These are phyloP conservation scores for Boletus sp. DNA, from an alignment of 768 basidiomycete genomes.

Conservation along the genomic window DNA sequence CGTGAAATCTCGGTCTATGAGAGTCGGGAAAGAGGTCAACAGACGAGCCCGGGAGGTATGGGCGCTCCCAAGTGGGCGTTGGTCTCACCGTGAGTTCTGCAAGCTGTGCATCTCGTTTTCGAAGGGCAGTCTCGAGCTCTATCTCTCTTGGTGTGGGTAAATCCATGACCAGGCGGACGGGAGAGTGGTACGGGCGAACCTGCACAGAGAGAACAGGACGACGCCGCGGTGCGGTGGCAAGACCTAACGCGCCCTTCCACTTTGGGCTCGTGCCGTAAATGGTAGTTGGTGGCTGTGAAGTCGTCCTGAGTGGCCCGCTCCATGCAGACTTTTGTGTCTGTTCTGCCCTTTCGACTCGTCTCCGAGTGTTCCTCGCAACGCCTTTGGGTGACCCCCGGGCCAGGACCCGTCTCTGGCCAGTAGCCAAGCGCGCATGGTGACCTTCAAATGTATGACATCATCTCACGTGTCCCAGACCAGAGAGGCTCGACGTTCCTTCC, in stretches of 20 bases:
- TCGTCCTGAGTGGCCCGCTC: neutral
- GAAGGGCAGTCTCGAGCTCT: slow-evolving; percentile 76
- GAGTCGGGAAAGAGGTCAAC: slow-evolving; percentile 14
- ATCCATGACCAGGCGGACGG: slow-evolving; percentile 46
- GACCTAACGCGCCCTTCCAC: slow-evolving; percentile 25
- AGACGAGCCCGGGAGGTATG: slow-evolving; percentile 14
- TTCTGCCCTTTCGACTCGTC: neutral
- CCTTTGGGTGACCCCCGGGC: neutral
- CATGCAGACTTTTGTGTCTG: neutral
- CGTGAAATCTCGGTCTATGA: slow-evolving; percentile 68
- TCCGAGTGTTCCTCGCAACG: neutral
- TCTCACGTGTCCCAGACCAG: slow-evolving; percentile 20
- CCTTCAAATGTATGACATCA: slow-evolving; percentile 11
- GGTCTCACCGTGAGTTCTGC: slow-evolving; percentile 65
- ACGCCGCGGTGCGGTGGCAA: slow-evolving; percentile 32
- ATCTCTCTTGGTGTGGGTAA: slow-evolving; percentile 73
- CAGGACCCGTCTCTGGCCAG: no score
- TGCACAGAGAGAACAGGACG: slow-evolving; percentile 12
- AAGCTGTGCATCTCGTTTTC: slow-evolving; percentile 71
- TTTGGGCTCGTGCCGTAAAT: slow-evolving; percentile 29
- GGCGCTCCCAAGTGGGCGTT: slow-evolving; percentile 19
- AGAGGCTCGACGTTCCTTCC: neutral
- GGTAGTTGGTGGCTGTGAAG: slow-evolving; percentile 31
- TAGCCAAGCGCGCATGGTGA: no score
- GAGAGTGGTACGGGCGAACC: slow-evolving; percentile 9